Evolutionary conservation across 75 land plant species (phyloP), one percentile per base, ranked within the genome.

Genomic region (Pinus taeda): DNA sequence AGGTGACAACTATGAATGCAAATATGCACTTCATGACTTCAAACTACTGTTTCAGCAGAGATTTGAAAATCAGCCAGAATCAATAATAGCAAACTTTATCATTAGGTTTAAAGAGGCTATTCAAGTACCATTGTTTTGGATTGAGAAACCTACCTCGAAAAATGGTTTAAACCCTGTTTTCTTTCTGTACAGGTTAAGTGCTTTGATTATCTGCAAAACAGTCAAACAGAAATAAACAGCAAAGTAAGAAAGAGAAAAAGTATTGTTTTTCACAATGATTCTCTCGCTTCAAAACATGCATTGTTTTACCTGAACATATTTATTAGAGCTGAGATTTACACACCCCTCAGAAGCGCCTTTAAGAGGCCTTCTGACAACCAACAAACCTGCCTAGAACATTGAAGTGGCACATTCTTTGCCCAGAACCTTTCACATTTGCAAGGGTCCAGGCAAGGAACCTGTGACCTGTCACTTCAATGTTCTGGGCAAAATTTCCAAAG

Each of bases 111-210:
- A 64, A 29, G 4, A 15, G 67, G 67, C 29, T 33, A 15, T 33
- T 4, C 17, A 64, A 33, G 3, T 64, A 33, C 20, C 36, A 33
- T 5, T 21, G 26, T 65, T 65, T 63, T 65, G 3, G 18, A 57
- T 57, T 22, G 55, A 73, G 26, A 20, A 57, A 4, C 36, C 79
- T 86, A 97, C 99, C 96, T 95, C 90, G 58, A 93, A 97, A 80
- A 78, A 86, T 57, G 85, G 86, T 60, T 91, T 86, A 70, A 69
- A 89, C 20, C 96, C 99, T 37, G 99, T 97, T 81, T 93, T 97
- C 82, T 90, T 81, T 77, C 99, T 90, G 77, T 91, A 97, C 30
- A 97, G 81, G 73, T 97, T 97, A 60, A 97, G 95, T 24, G 99
- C 98, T 74, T 91, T 97, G 60, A 97, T 95, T 45, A 97, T 93